Evolutionary conservation across 805 yeast species (phyloP).

Genomic region (Teunomyces kruisii): DNA sequence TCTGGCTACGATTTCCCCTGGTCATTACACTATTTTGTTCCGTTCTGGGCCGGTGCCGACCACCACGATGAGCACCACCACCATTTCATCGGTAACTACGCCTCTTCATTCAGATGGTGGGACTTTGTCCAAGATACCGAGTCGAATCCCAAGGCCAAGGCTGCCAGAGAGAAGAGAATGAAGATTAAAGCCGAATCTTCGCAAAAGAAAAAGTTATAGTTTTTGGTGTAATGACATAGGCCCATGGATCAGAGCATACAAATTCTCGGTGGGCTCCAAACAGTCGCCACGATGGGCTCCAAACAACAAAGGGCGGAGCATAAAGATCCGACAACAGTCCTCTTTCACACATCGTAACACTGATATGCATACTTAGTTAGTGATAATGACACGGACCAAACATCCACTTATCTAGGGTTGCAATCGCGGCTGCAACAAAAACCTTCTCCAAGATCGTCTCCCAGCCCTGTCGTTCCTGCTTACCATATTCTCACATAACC

Average conservation of each 20-base stretch:
- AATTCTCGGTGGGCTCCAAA: too few relatives aligned
- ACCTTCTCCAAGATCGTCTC: not conserved
- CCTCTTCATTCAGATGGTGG: slow-evolving; percentile 96
- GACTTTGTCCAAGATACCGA: slow-evolving; percentile 84
- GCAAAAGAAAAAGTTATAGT: slow-evolving; percentile 12
- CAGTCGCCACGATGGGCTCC: too few relatives aligned
- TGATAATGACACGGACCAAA: too few relatives aligned
- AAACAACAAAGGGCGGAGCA: too few relatives aligned
- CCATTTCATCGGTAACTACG: slow-evolving; percentile 92
- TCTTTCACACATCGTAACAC: too few relatives aligned
- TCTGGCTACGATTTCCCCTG: slow-evolving; percentile 98
- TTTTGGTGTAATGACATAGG: too few relatives aligned
- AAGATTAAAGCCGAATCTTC: slow-evolving; percentile 51
- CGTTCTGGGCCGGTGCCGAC: slow-evolving; percentile 98
- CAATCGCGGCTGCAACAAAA: too few relatives aligned
- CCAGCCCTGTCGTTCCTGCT: not conserved
- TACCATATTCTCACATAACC: not conserved
- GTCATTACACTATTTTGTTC: slow-evolving; percentile 88
- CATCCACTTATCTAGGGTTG: too few relatives aligned
- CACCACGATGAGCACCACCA: slow-evolving; percentile 98
- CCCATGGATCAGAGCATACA: too few relatives aligned
- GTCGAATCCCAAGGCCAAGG: slow-evolving; percentile 79
- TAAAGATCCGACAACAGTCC: too few relatives aligned
- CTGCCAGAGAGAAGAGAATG: slow-evolving; percentile 67
- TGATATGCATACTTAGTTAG: too few relatives aligned